These are phyloP conservation scores for Pulveroboletus frians DNA, from an alignment of 768 basidiomycete genomes.

Conservation along the genomic window DNA sequence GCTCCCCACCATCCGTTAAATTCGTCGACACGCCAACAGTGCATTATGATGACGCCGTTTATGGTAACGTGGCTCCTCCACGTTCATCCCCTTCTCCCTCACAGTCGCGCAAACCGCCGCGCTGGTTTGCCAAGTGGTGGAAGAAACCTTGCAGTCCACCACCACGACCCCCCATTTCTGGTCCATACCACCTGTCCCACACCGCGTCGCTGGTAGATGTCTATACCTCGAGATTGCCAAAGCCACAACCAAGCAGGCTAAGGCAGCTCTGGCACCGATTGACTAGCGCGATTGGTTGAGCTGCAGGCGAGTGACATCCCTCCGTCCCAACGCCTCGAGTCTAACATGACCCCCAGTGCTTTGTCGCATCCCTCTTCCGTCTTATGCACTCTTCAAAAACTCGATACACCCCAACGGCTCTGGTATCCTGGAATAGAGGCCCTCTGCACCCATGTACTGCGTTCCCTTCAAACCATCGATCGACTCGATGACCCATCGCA, in stretches of 20 bases:
- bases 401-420: background rate
- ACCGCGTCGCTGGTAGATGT: constrained; percentile 31
- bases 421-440: background rate
- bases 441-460: constrained; percentile 8
- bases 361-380: background rate
- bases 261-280: constrained; percentile 26
- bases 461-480: constrained; percentile 15
- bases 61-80: constrained; percentile 12
- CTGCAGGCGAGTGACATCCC: background rate
- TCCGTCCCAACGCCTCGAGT: background rate
- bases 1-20: constrained; percentile 52
- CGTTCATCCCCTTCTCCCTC: constrained; percentile 14
- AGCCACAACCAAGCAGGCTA: constrained; percentile 22
- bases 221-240: constrained; percentile 11
- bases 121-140: constrained; percentile 30
- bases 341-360: background rate
- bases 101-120: constrained; percentile 1
- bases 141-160: constrained; percentile 15
- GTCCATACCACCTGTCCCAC: constrained; percentile 28
- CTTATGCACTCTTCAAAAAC: background rate
- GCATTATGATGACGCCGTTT: constrained; percentile 36
- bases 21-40: constrained; percentile 64
- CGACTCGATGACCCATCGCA: constrained; percentile 16
- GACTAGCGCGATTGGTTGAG: constrained; percentile 18
- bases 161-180: constrained; percentile 28